Evolutionary conservation across 164 flowering plant species (phyloP).

Genomic region (Chimonanthus salicifolius): DNA sequence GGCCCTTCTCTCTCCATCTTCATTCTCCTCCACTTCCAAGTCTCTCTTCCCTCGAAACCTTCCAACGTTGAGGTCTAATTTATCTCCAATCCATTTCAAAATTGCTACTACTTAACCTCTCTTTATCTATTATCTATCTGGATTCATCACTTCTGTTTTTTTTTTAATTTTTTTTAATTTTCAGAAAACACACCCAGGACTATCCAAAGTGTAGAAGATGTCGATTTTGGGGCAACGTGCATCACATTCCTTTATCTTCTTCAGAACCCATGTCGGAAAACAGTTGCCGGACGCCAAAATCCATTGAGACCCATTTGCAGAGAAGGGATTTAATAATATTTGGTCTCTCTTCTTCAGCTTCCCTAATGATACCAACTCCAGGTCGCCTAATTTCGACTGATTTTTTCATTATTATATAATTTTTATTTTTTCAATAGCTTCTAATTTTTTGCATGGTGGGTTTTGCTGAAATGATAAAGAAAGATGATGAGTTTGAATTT

Average conservation of each 20-base stretch:
- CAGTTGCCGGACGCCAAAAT: not conserved
- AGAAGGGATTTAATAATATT: constrained; percentile 53
- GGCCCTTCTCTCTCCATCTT: too few species aligned
- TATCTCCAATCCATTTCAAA: too few species aligned
- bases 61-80: too few species aligned
- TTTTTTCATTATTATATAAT: not conserved
- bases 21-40: too few species aligned
- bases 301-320: not conserved
- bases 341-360: constrained; percentile 44
- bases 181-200: not conserved
- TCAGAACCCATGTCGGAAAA: constrained; percentile 2
- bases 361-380: constrained; percentile 29
- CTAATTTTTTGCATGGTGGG: not conserved
- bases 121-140: too few species aligned
- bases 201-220: not conserved
- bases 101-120: too few species aligned
- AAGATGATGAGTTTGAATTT: not conserved
- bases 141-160: not conserved
- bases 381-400: constrained; percentile 24
- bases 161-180: not conserved
- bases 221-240: not conserved
- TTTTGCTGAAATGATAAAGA: not conserved
- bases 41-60: too few species aligned
- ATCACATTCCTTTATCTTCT: not conserved
- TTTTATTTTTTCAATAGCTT: not conserved